Evolutionary conservation across 306 rosid species (phyloP).

Genomic region (Cercis canadensis): DNA sequence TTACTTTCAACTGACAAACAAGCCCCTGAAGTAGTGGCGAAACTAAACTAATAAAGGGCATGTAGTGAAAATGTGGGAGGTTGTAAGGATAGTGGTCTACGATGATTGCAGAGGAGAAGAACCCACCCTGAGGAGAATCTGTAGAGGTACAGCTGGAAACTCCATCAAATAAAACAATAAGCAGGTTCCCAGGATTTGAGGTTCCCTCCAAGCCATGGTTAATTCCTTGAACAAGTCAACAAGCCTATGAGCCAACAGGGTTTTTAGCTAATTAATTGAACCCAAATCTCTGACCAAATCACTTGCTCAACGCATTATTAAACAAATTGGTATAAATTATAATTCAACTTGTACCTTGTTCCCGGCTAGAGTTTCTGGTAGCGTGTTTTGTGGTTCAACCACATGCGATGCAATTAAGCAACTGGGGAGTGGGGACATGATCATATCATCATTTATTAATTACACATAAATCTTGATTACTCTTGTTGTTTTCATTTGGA

Average conservation of each 20-base stretch:
- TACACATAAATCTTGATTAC: constrained; percentile 31
- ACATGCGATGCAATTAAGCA: constrained; percentile 56
- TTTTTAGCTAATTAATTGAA: constrained; percentile 25
- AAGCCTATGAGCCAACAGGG: constrained; percentile 27
- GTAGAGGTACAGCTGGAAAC: constrained; percentile 1
- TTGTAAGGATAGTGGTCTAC: no score
- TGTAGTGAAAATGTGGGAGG: no score
- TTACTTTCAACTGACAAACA: no score
- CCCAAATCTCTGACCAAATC: constrained; percentile 34
- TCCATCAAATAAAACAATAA: constrained; percentile 38
- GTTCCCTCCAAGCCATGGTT: constrained; percentile 33
- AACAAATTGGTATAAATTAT: constrained; percentile 33
- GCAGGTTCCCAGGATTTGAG: constrained; percentile 52
- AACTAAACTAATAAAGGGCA: no score
- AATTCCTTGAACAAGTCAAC: constrained; percentile 50
- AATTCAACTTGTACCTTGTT: constrained; percentile 31
- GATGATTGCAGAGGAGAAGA: not conserved
- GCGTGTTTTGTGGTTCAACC: constrained; percentile 66
- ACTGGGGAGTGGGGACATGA: not conserved
- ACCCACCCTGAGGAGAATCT: constrained; percentile 28
- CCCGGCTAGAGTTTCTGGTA: constrained; percentile 43
- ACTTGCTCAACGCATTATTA: constrained; percentile 29
- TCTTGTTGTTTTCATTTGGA: constrained; percentile 43
- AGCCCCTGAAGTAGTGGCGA: no score
- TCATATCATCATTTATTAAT: constrained; percentile 10